phyloP scores from a whole-genome alignment of 2,329 filamentous ascomycete species.

The Cladosporium sp. region DNA sequence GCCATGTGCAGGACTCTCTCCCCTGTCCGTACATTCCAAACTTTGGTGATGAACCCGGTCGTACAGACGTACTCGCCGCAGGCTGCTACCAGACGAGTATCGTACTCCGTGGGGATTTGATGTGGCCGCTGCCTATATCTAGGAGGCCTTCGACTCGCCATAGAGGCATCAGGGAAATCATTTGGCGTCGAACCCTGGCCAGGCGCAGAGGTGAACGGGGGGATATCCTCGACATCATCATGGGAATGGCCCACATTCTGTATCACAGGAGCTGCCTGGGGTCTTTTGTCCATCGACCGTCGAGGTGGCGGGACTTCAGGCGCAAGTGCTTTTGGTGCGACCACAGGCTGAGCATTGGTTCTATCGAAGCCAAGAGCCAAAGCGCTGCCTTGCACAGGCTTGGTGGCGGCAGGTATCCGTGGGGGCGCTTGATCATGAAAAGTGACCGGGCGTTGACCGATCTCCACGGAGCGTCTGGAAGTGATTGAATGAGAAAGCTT shows the following conservation, averaged over 20 bases:
- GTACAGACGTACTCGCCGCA: constrained; percentile 86
- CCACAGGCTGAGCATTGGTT: constrained; percentile 6
- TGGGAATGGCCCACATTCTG: constrained; percentile 36
- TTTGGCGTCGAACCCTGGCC: constrained; percentile 3
- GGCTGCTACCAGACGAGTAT: constrained; percentile 79
- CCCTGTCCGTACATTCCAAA: constrained; percentile 81
- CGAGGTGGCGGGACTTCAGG: constrained; percentile 33
- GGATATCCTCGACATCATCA: constrained; percentile 42
- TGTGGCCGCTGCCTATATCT: constrained; percentile 65
- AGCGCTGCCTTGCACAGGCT: constrained; percentile 22
- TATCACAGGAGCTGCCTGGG: constrained; percentile 19
- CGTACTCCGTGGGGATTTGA: constrained; percentile 80
- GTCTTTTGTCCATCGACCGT: constrained; percentile 25
- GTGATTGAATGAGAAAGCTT: constrained; percentile 22
- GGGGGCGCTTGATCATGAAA: constrained; percentile 15
- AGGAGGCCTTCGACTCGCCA: constrained; percentile 79
- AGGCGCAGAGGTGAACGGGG: constrained; percentile 5
- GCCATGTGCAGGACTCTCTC: constrained; percentile 75
- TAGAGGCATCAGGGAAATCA: constrained; percentile 77
- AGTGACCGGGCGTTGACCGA: constrained; percentile 14
- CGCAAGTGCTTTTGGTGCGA: constrained; percentile 17
- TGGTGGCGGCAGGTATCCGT: constrained; percentile 27
- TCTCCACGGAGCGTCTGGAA: constrained; percentile 20
- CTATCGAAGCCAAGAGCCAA: constrained; percentile 27
- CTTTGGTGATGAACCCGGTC: constrained; percentile 77